Percentiles rank a stretch among this genome's conserved stretches.
phyloP scores from a whole-genome alignment of 768 basidiomycete species.

The Coprinellus micaceus region DNA sequence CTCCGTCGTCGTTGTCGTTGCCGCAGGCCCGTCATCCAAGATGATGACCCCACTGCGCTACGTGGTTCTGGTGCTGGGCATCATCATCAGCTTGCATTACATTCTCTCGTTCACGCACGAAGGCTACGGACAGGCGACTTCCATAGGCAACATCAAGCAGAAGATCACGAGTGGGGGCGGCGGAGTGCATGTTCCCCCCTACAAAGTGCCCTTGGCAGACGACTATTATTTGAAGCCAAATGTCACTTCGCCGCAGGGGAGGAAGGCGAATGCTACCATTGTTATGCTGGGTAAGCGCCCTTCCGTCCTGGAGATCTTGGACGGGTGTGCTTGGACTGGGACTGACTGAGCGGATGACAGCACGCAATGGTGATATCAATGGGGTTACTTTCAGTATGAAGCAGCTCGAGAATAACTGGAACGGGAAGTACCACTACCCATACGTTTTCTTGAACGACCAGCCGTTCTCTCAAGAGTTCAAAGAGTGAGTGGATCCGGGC shows the following conservation, averaged over 20 bases:
- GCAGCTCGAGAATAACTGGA: constrained; percentile 87
- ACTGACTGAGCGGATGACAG: constrained; percentile 24
- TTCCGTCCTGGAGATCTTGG: no score
- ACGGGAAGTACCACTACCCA: constrained; percentile 77
- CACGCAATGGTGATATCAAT: constrained; percentile 57
- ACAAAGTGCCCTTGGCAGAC: constrained; percentile 58
- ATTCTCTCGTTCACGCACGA: constrained; percentile 66
- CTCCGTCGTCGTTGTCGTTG: background rate
- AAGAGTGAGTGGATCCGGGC: constrained; percentile 43
- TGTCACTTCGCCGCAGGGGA: constrained; percentile 34
- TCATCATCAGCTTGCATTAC: constrained; percentile 56
- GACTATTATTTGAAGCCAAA: constrained; percentile 49
- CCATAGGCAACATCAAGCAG: constrained; percentile 40
- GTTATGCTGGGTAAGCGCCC: constrained; percentile 59
- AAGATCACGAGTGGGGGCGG: constrained; percentile 19
- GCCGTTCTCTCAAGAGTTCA: constrained; percentile 71
- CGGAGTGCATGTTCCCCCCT: constrained; percentile 34
- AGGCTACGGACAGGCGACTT: constrained; percentile 58
- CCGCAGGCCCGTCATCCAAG: constrained; percentile 8
- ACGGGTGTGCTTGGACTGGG: no score
- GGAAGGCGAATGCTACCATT: constrained; percentile 79
- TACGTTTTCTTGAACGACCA: constrained; percentile 84
- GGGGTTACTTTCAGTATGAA: constrained; percentile 64
- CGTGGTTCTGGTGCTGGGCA: constrained; percentile 44
- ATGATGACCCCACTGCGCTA: constrained; percentile 61